These are phyloP conservation scores for Wallacemonas collosoma DNA, from an alignment of 208 protist genomes.

Conservation along the genomic window DNA sequence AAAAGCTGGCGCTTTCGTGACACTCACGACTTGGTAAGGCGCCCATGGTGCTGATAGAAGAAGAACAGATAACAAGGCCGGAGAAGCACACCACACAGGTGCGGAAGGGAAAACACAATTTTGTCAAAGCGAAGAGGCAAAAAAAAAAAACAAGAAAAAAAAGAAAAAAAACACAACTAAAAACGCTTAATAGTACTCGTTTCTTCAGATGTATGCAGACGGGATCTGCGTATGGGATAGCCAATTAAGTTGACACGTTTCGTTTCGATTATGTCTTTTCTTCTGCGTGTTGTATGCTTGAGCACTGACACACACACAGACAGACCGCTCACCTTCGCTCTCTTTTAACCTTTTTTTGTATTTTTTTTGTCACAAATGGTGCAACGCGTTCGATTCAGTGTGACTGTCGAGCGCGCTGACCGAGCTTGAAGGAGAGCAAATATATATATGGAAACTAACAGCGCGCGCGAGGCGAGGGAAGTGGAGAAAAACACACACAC, in stretches of 20 bases:
- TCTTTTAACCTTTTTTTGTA: background rate
- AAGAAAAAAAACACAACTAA: background rate
- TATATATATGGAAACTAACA: background rate
- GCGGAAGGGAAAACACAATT: slow-evolving; percentile 13
- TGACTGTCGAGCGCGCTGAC: too few relatives aligned
- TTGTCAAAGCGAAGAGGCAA: slow-evolving; percentile 13
- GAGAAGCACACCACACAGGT: slow-evolving; percentile 4
- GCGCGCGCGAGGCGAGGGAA: background rate
- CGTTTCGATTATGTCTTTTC: background rate
- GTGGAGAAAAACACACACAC: slow-evolving; percentile 3
- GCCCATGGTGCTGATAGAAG: slow-evolving; percentile 41
- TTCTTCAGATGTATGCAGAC: too few relatives aligned
- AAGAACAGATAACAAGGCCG: background rate
- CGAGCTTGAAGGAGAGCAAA: background rate
- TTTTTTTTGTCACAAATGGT: background rate
- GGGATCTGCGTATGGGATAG: too few relatives aligned
- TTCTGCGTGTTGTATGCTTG: slow-evolving; percentile 1
- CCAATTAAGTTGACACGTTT: too few relatives aligned
- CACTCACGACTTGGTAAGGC: slow-evolving; percentile 54
- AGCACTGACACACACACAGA: background rate
- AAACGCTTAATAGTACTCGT: background rate
- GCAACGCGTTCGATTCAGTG: too few relatives aligned
- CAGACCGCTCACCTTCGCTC: background rate
- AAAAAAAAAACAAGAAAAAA: slow-evolving; percentile 15
- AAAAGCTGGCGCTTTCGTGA: slow-evolving; percentile 48